phyloP scores from a whole-genome alignment of 164 flowering plant species.

The Tetracentron sinense region DNA sequence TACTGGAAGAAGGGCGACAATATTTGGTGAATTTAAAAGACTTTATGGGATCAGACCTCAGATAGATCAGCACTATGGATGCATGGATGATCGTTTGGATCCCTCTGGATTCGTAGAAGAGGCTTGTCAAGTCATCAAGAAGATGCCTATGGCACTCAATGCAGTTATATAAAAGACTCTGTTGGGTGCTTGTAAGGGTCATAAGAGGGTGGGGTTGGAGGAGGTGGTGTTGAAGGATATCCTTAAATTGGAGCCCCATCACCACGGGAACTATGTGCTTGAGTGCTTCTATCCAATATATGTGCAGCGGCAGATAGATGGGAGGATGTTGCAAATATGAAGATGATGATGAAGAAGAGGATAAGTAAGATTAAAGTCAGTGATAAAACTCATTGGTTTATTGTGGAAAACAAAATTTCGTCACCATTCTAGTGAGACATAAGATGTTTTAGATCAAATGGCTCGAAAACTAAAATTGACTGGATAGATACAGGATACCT shows the following conservation, averaged over 20 bases:
- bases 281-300: conserved; percentile 19
- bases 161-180: conserved; percentile 19
- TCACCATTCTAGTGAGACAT: neutral
- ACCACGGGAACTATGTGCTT: conserved; percentile 17
- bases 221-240: conserved; percentile 15
- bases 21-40: conserved; percentile 5
- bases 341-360: conserved; percentile 10
- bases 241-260: conserved; percentile 7
- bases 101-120: conserved; percentile 15
- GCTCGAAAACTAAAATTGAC: neutral
- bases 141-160: conserved; percentile 19
- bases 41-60: conserved; percentile 10
- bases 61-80: conserved; percentile 23
- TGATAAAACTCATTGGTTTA: neutral
- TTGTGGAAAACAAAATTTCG: neutral
- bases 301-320: conserved; percentile 14
- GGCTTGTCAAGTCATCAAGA: conserved; percentile 19
- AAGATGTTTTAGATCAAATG: neutral
- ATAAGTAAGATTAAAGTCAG: conserved; percentile 5
- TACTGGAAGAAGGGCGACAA: conserved; percentile 16
- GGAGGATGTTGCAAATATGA: conserved; percentile 5
- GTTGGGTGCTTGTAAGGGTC: conserved; percentile 16
- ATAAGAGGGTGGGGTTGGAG: conserved; percentile 16
- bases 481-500: neutral
- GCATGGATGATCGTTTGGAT: conserved; percentile 22